phyloP scores from a whole-genome alignment of 805 yeast genomes.

The Candida ipomoeae region DNA sequence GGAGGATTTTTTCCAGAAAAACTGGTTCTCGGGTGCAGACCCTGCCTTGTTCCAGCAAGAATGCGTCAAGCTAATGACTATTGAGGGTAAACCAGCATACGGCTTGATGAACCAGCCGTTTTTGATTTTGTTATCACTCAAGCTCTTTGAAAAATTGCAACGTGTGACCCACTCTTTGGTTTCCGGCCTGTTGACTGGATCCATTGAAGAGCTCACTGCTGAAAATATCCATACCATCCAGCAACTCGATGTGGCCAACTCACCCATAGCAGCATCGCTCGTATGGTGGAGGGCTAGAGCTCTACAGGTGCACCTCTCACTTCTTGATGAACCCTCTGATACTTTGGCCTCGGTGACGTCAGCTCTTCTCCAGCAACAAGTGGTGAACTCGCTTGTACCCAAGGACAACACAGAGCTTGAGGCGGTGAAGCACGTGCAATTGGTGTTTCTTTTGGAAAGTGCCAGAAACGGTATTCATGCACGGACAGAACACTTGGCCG shows the following conservation, averaged over 20 bases:
- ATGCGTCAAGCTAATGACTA: constrained; percentile 39
- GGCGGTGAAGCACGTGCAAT: constrained; percentile 35
- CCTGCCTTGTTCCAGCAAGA: constrained; percentile 20
- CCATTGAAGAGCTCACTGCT: constrained; percentile 26
- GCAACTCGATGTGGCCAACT: constrained; percentile 11
- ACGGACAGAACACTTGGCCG: constrained; percentile 58
- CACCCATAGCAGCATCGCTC: constrained; percentile 43
- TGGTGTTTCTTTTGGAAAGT: constrained; percentile 58
- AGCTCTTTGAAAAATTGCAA: constrained; percentile 38
- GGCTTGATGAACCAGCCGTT: constrained; percentile 41
- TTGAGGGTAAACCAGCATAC: constrained; percentile 72
- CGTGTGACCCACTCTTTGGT: constrained; percentile 43
- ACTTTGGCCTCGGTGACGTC: constrained; percentile 41
- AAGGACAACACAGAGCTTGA: constrained; percentile 27
- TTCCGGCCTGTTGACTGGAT: constrained; percentile 22
- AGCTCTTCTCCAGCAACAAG: constrained; percentile 33
- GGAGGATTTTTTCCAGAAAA: constrained; percentile 31
- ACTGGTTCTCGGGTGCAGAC: constrained; percentile 26
- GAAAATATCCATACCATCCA: constrained; percentile 9
- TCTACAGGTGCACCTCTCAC: constrained; percentile 56
- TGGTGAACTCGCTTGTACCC: constrained; percentile 26
- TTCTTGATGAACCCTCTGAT: constrained; percentile 61
- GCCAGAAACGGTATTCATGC: constrained; percentile 62
- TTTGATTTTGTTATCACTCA: constrained; percentile 26
- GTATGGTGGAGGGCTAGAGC: constrained; percentile 79